These are phyloP conservation scores for Sporothrix variecibatus DNA, from an alignment of 2,329 filamentous ascomycete species.

Conservation along the genomic window DNA sequence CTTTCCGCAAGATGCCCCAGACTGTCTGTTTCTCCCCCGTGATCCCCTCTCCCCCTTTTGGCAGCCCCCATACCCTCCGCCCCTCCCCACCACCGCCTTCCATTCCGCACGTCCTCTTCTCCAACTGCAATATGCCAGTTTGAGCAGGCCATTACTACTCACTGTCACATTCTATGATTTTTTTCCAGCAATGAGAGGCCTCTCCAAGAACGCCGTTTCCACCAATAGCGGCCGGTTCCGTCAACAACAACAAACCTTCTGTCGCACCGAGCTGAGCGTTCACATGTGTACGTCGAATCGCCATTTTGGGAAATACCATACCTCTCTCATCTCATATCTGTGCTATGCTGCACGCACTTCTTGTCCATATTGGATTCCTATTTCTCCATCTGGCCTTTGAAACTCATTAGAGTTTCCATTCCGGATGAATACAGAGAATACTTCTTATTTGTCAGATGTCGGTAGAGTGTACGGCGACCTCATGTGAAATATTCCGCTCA, in stretches of 20 bases:
- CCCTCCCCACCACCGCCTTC: background rate
- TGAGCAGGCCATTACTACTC: background rate
- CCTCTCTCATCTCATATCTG: too few relatives aligned
- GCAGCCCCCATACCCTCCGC: background rate
- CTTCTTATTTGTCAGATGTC: background rate
- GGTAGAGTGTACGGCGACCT: background rate
- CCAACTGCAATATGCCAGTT: background rate
- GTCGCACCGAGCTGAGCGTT: background rate
- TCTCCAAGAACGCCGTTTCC: background rate
- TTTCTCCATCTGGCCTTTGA: background rate
- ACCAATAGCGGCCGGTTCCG: background rate
- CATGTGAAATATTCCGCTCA: background rate
- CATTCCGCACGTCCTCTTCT: background rate
- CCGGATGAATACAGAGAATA: background rate
- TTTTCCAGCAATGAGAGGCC: constrained; percentile 12
- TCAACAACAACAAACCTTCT: background rate
- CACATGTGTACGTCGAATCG: background rate
- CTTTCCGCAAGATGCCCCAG: background rate
- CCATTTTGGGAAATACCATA: background rate
- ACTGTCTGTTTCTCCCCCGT: background rate
- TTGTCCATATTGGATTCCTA: background rate
- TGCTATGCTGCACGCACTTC: too few relatives aligned
- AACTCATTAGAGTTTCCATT: background rate
- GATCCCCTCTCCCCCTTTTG: background rate
- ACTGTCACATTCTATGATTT: background rate